phyloP scores from a whole-genome alignment of 2,329 filamentous ascomycete genomes.

The Fusarium brevicatenulatum region DNA sequence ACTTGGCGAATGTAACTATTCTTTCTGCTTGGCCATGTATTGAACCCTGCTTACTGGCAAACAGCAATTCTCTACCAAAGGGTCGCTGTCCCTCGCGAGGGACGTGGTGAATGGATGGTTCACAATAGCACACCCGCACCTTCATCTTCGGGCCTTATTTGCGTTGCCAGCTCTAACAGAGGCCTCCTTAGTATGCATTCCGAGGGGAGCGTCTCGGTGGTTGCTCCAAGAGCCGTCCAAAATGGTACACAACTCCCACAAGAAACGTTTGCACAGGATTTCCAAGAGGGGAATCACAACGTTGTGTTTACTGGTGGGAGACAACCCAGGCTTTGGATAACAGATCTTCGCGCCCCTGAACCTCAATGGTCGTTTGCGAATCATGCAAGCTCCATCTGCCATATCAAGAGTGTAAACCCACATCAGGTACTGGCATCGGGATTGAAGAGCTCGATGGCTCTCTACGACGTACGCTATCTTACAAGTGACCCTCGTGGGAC shows the following conservation, averaged over 20 bases:
- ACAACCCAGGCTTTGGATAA: constrained; percentile 56
- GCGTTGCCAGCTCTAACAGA: constrained; percentile 59
- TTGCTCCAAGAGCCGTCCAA: constrained; percentile 42
- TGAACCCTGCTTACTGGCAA: neutral
- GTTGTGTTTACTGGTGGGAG: constrained; percentile 64
- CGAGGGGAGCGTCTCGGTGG: constrained; percentile 48
- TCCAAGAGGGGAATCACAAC: constrained; percentile 54
- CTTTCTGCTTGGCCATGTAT: neutral
- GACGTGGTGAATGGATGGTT: constrained; percentile 47
- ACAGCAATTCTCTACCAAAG: constrained; percentile 49
- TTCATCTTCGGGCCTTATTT: constrained; percentile 52
- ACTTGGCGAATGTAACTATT: constrained; percentile 49
- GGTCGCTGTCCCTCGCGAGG: constrained; percentile 44
- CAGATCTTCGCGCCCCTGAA: constrained; percentile 56
- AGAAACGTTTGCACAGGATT: constrained; percentile 62
- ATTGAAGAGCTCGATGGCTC: constrained; percentile 58
- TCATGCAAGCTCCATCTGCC: constrained; percentile 57
- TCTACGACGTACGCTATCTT: constrained; percentile 67
- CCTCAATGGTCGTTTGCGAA: constrained; percentile 47
- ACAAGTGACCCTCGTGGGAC: constrained; percentile 34
- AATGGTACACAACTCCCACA: constrained; percentile 36
- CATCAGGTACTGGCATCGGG: constrained; percentile 65
- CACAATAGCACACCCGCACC: constrained; percentile 57
- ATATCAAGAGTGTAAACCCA: constrained; percentile 60
- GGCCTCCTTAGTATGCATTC: constrained; percentile 56